Base-by-base conservation (phyloP, 257 asterid genomes). In the Nicotiana undulata region DNA sequence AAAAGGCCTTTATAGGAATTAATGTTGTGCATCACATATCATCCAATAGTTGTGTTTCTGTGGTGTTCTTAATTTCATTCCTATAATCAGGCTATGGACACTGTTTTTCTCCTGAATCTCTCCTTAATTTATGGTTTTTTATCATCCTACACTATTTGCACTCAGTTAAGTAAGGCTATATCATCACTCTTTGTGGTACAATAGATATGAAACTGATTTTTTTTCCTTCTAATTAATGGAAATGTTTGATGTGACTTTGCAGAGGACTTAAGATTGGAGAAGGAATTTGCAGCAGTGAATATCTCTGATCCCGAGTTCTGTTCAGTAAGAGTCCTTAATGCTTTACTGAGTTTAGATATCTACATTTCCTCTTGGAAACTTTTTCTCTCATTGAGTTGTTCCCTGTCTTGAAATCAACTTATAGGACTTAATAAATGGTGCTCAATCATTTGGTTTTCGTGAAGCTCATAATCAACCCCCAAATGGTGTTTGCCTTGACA, bases 401-500 rank as follows among this genome's bases (percentile, higher is more conserved):
- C 40, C 29, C 46, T 63, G 40, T 63, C 44, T 63, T 63, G 44
- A 63, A 61, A 61, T 24, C n/a, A 26, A 26, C 37, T 26, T 26
- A 63, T 26, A 63, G 67, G 76, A 68, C 56, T 22, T 46, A 46
- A 70, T 6, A 22, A 3, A 44, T 70, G 34, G 6, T 20, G 58
- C 34, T 13, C 59, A 70, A 44, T 44, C 86, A 15, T 70, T 87
- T 58, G 89, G 89, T 63, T 80, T 63, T 18, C 86, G 86, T 1
- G 86, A 20, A 37, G 37, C 82, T 77, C 87, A 85, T 0, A 40
- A 40, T 24, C 81, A 37, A 75, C 93, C 93, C 40, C 93, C 89
- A 15, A 85, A 83, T 63, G 99, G 98, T 2, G 80, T 92, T 85
- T 95, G 98, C 89, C 83, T 95, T 2, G 97, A 95, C 88, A 92